phyloP scores from a whole-genome alignment of 2,329 filamentous ascomycete species.

The Elsinoe necatrix region DNA sequence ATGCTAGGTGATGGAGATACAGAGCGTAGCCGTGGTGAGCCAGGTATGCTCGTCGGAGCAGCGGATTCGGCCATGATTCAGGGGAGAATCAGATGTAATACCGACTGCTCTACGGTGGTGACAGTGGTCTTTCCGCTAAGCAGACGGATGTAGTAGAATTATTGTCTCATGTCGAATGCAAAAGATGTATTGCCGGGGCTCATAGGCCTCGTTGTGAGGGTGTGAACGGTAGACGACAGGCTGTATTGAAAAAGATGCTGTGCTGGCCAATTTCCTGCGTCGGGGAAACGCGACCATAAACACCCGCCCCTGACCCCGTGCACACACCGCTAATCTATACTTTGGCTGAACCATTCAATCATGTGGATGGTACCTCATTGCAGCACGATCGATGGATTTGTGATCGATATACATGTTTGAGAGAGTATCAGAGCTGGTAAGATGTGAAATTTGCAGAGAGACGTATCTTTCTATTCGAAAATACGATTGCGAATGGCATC shows the following conservation, averaged over 20 bases:
- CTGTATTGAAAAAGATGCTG: slow-evolving; percentile 8
- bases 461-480: too few species aligned
- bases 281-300: slow-evolving; percentile 10
- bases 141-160: not conserved
- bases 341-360: not conserved
- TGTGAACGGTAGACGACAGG: not conserved
- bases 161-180: not conserved
- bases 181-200: not conserved
- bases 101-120: not conserved
- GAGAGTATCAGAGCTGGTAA: not conserved
- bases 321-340: not conserved
- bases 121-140: not conserved
- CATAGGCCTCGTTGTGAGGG: not conserved
- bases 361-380: not conserved
- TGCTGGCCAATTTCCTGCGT: slow-evolving; percentile 7
- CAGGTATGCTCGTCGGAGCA: slow-evolving; percentile 6
- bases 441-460: too few species aligned
- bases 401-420: not conserved
- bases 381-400: not conserved
- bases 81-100: not conserved
- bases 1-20: slow-evolving; percentile 58
- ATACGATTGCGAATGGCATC: not conserved
- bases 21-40: slow-evolving; percentile 33
- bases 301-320: slow-evolving; percentile 4
- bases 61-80: slow-evolving; percentile 11